Evolutionary conservation across 2,329 filamentous ascomycete genomes (phyloP).

Genomic region (Hypoxylon sp.): DNA sequence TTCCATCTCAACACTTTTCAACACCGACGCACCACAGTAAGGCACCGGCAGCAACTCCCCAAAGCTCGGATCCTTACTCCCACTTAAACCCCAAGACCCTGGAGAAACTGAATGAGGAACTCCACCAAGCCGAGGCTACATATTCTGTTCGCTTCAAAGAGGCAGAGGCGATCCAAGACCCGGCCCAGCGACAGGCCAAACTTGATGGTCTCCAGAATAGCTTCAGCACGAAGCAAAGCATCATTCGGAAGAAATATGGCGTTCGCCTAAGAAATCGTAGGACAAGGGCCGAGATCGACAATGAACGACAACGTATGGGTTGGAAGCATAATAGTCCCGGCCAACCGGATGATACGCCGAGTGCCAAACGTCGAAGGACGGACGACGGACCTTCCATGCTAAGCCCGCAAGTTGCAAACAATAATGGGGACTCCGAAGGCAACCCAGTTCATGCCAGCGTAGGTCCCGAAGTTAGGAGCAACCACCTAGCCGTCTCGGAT

Average conservation of each 20-base stretch:
- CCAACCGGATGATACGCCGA: constrained; percentile 31
- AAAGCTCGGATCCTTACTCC: constrained; percentile 52
- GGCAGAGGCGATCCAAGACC: constrained; percentile 51
- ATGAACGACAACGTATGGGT: constrained; percentile 53
- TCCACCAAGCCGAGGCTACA: constrained; percentile 49
- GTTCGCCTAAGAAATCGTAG: constrained; percentile 61
- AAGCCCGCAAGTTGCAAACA: constrained; percentile 8
- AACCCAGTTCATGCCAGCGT: background rate
- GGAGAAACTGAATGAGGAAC: constrained; percentile 48
- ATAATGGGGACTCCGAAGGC: background rate
- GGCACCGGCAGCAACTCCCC: constrained; percentile 5
- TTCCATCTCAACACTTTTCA: constrained; percentile 15
- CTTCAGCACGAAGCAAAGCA: constrained; percentile 64
- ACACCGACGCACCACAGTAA: constrained; percentile 18
- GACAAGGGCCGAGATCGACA: constrained; percentile 56
- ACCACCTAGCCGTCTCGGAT: constrained; percentile 40
- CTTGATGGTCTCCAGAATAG: constrained; percentile 59
- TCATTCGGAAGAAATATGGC: constrained; percentile 66
- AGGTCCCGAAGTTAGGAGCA: constrained; percentile 16
- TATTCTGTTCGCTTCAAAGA: constrained; percentile 55
- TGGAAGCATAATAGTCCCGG: constrained; percentile 41
- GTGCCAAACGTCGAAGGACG: constrained; percentile 42
- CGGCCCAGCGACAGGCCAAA: constrained; percentile 42
- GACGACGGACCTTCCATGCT: constrained; percentile 26
- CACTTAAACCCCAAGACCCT: constrained; percentile 51